phyloP scores from a whole-genome alignment of 129 eudicot genomes.

The Ambrosia trifida region DNA sequence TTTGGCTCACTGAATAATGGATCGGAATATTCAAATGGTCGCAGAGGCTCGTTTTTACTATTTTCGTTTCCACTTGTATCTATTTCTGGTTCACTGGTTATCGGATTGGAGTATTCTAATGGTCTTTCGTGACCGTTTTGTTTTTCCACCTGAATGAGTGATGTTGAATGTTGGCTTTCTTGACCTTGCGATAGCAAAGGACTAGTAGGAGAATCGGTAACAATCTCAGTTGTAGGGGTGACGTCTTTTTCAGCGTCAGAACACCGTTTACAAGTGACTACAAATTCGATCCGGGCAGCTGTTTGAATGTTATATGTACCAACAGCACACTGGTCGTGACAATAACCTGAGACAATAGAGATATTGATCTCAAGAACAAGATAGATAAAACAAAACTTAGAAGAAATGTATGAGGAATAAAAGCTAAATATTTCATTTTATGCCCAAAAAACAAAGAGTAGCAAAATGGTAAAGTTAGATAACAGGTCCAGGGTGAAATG shows the following conservation, averaged over 20 bases:
- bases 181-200: slow-evolving; percentile 72
- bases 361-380: neutral
- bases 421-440: too few species aligned
- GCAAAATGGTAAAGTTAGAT: too few species aligned
- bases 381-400: neutral
- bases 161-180: slow-evolving; percentile 46
- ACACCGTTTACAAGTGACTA: slow-evolving; percentile 69
- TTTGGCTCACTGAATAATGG: slow-evolving; percentile 15
- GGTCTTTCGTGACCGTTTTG: slow-evolving; percentile 33
- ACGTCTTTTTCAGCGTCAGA: slow-evolving; percentile 26
- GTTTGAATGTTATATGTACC: slow-evolving; percentile 44
- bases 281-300: slow-evolving; percentile 44
- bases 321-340: slow-evolving; percentile 66
- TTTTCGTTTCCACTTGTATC: slow-evolving; percentile 38
- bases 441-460: too few species aligned
- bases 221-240: slow-evolving; percentile 31
- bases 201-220: slow-evolving; percentile 68
- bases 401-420: too few species aligned
- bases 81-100: slow-evolving; percentile 13
- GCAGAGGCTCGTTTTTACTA: slow-evolving; percentile 17
- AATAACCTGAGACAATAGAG: slow-evolving; percentile 53
- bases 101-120: slow-evolving; percentile 30
- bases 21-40: slow-evolving; percentile 32
- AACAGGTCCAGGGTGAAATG: too few species aligned
- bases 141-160: slow-evolving; percentile 35